These are phyloP conservation scores for Triangularia setosa DNA, from an alignment of 2,329 filamentous ascomycete species.

Conservation along the genomic window DNA sequence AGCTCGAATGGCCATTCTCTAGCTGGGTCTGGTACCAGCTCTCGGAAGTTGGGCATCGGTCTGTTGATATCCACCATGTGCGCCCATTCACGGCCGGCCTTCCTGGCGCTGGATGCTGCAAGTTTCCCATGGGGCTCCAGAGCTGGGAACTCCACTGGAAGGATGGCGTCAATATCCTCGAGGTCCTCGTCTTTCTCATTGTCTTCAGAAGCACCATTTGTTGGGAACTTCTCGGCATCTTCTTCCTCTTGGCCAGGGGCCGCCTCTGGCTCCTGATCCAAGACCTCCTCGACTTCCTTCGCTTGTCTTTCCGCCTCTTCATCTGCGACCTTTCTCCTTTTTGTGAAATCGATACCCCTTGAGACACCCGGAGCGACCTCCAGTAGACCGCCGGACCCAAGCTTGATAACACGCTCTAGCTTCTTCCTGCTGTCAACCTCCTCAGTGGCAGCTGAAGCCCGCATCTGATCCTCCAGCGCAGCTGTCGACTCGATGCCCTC, in stretches of 20 bases:
- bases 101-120: constrained; percentile 65
- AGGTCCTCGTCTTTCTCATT: constrained; percentile 40
- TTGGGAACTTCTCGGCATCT: constrained; percentile 30
- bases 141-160: constrained; percentile 91
- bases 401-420: constrained; percentile 82
- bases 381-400: constrained; percentile 75
- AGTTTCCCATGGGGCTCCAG: constrained; percentile 79
- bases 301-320: constrained; percentile 62
- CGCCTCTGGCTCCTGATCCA: constrained; percentile 45
- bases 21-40: constrained; percentile 94
- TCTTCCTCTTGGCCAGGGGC: constrained; percentile 32
- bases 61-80: constrained; percentile 97
- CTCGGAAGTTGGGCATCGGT: constrained; percentile 88
- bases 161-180: constrained; percentile 74
- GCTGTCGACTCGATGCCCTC: constrained; percentile 83
- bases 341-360: constrained; percentile 70
- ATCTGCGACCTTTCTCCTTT: constrained; percentile 53
- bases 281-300: constrained; percentile 64
- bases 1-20: constrained; percentile 95
- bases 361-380: constrained; percentile 77
- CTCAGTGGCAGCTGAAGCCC: constrained; percentile 42
- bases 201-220: constrained; percentile 19
- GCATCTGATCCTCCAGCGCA: constrained; percentile 72
- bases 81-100: constrained; percentile 84
- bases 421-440: constrained; percentile 44